phyloP scores from a whole-genome alignment of 2,329 filamentous ascomycete genomes.

The Tolypocladium amazonense region DNA sequence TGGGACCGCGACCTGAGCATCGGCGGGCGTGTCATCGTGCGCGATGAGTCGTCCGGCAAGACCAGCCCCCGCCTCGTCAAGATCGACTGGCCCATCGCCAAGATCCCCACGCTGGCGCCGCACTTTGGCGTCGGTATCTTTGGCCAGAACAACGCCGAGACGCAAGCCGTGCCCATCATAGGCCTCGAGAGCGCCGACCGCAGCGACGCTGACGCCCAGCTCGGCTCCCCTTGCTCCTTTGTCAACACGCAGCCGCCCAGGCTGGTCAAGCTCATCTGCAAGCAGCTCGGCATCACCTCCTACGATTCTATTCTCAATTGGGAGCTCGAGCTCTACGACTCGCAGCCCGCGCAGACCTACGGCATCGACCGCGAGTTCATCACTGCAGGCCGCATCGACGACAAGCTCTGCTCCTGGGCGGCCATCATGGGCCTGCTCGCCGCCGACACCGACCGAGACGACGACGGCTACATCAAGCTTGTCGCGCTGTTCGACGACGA shows the following conservation, averaged over 20 bases:
- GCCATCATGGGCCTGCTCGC: constrained; percentile 76
- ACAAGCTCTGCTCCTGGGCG: constrained; percentile 94
- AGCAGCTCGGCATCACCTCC: constrained; percentile 61
- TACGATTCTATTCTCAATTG: constrained; percentile 78
- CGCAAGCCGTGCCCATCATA: constrained; percentile 87
- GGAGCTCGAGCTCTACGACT: constrained; percentile 93
- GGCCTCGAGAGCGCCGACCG: constrained; percentile 67
- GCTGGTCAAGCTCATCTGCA: constrained; percentile 73
- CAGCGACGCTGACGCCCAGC: constrained; percentile 22
- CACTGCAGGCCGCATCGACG: constrained; percentile 89
- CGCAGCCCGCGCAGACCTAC: constrained; percentile 71
- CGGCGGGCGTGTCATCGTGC: constrained; percentile 79
- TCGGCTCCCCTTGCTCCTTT: constrained; percentile 63
- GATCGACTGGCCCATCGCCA: constrained; percentile 87
- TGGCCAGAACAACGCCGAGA: constrained; percentile 69
- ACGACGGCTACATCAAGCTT: constrained; percentile 68
- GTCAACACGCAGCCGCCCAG: constrained; percentile 73
- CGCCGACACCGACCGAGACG: constrained; percentile 38
- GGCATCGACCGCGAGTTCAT: constrained; percentile 90
- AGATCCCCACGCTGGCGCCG: constrained; percentile 82
- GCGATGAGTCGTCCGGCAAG: constrained; percentile 61
- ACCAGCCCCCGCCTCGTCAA: constrained; percentile 76
- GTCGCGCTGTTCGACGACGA: constrained; percentile 96
- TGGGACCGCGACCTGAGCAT: constrained; percentile 93
- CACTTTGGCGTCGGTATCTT: constrained; percentile 77